These are phyloP conservation scores for Pseudogymnoascus sp. DNA, from an alignment of 2,329 filamentous ascomycete genomes.

Conservation along the genomic window DNA sequence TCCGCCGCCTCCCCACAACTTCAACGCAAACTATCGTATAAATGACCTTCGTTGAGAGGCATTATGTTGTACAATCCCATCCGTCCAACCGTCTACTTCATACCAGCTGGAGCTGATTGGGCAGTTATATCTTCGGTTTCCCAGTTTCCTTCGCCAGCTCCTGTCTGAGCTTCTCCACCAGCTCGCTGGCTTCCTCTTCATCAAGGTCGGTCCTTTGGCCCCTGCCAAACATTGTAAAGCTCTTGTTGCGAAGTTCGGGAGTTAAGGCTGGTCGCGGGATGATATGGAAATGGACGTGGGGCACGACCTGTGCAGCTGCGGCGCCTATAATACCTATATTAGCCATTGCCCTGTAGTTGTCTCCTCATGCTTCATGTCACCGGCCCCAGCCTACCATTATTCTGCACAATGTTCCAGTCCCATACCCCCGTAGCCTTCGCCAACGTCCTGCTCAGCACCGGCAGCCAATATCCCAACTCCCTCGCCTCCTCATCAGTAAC, in stretches of 20 bases:
- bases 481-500: conserved; percentile 53
- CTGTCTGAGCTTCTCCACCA: conserved; percentile 47
- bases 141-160: conserved; percentile 35
- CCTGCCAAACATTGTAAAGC: conserved; percentile 74
- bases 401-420: conserved; percentile 97
- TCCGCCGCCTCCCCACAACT: not conserved
- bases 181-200: conserved; percentile 57
- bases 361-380: not conserved
- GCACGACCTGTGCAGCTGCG: conserved; percentile 83
- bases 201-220: conserved; percentile 66
- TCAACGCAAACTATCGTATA: not conserved
- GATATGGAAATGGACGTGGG: conserved; percentile 90
- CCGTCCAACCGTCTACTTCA: not conserved
- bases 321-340: conserved; percentile 41
- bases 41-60: not conserved
- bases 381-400: conserved; percentile 54
- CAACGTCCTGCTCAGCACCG: conserved; percentile 64
- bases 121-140: conserved; percentile 17
- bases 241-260: conserved; percentile 42
- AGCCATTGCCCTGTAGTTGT: conserved; percentile 9
- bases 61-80: conserved; percentile 4
- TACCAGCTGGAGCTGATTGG: not conserved
- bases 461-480: conserved; percentile 59
- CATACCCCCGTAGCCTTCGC: conserved; percentile 58
- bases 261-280: conserved; percentile 68